Percentiles rank a stretch among this genome's conserved stretches.
phyloP scores from a whole-genome alignment of 2,329 filamentous ascomycete genomes.

The Cordyceps pruinosa region DNA sequence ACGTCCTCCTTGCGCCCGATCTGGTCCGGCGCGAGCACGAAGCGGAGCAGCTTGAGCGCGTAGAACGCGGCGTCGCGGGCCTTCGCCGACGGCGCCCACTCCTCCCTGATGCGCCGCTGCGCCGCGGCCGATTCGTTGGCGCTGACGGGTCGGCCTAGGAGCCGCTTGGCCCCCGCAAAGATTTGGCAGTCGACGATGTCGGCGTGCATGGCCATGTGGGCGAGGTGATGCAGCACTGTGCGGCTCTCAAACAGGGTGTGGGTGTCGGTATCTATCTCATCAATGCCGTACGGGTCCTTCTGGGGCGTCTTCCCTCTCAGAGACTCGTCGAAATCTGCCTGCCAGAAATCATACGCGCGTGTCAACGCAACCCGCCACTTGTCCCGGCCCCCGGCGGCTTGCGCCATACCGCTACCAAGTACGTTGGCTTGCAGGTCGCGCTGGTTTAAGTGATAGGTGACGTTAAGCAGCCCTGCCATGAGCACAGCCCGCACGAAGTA shows the following conservation, averaged over 20 bases:
- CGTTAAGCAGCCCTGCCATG: slow-evolving; percentile 88
- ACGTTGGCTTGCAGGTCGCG: slow-evolving; percentile 88
- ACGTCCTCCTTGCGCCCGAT: slow-evolving; percentile 30
- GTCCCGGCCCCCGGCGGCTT: slow-evolving; percentile 76
- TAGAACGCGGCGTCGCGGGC: slow-evolving; percentile 91
- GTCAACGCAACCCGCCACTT: slow-evolving; percentile 86
- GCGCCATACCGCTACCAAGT: slow-evolving; percentile 63
- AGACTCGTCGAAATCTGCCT: slow-evolving; percentile 79
- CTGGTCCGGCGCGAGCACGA: slow-evolving; percentile 62
- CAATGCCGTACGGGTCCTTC: slow-evolving; percentile 48
- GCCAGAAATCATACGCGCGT: slow-evolving; percentile 89
- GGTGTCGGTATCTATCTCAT: slow-evolving; percentile 51
- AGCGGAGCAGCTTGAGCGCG: slow-evolving; percentile 77
- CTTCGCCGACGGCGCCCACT: slow-evolving; percentile 82
- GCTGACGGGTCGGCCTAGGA: slow-evolving; percentile 81
- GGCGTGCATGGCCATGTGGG: slow-evolving; percentile 96
- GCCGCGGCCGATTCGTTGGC: slow-evolving; percentile 73
- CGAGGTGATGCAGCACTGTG: slow-evolving; percentile 84
- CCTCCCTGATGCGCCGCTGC: slow-evolving; percentile 75
- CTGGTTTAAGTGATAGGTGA: slow-evolving; percentile 97
- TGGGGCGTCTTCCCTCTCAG: slow-evolving; percentile 52
- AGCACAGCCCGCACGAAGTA: slow-evolving; percentile 88
- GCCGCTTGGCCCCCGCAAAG: slow-evolving; percentile 77
- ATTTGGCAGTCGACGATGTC: slow-evolving; percentile 98
- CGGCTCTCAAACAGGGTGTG: slow-evolving; percentile 74